A percentile compares a stretch with the other conserved stretches of the same genome.
These are phyloP conservation scores for Alternaria solani DNA, from an alignment of 2,329 filamentous ascomycete species.

Conservation along the genomic window DNA sequence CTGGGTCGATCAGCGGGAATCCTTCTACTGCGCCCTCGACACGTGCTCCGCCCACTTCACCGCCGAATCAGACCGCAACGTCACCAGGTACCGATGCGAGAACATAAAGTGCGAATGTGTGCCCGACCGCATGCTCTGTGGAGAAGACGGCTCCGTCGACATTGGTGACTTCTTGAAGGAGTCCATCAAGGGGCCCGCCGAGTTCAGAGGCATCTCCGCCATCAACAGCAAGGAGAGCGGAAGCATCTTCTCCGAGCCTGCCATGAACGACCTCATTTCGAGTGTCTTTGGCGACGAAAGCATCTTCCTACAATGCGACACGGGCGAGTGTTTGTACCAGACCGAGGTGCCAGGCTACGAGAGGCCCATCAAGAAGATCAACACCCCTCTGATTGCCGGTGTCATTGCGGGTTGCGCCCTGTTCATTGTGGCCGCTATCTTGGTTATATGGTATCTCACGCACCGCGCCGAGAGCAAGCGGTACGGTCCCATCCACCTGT, in stretches of 20 bases:
- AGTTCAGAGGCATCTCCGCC: conserved; percentile 74
- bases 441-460: conserved; percentile 87
- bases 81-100: conserved; percentile 83
- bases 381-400: conserved; percentile 92
- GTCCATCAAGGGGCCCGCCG: conserved; percentile 84
- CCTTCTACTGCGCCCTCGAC: conserved; percentile 92
- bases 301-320: conserved; percentile 81
- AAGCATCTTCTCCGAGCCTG: conserved; percentile 88
- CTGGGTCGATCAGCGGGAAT: conserved; percentile 93
- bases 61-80: conserved; percentile 75
- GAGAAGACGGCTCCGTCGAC: conserved; percentile 88
- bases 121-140: conserved; percentile 90
- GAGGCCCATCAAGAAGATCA: conserved; percentile 90
- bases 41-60: conserved; percentile 78
- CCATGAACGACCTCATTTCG: conserved; percentile 90
- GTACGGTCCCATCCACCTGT: conserved; percentile 76
- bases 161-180: conserved; percentile 87
- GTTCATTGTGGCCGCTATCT: conserved; percentile 86
- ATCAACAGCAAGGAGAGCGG: conserved; percentile 68
- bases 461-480: conserved; percentile 69
- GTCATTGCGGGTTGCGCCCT: conserved; percentile 87
- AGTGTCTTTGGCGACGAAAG: conserved; percentile 90
- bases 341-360: conserved; percentile 93
- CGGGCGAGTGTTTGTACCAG: conserved; percentile 91
- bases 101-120: conserved; percentile 89